Percentiles rank a stretch among this genome's conserved stretches.
These are phyloP conservation scores for Corymbia calophylla DNA, from an alignment of 441 rosid species.

Conservation along the genomic window DNA sequence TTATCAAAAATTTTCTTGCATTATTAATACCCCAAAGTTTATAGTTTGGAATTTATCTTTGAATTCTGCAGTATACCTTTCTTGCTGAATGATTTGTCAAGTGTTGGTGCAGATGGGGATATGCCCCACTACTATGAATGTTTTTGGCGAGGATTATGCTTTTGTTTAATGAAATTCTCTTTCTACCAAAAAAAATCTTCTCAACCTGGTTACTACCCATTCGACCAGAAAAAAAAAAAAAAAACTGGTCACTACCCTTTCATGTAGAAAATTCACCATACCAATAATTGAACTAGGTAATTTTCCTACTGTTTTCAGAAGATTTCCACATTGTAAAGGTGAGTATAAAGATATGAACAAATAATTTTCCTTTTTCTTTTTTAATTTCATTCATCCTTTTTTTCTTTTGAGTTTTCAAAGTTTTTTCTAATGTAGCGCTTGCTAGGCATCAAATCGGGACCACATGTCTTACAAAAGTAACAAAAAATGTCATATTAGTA, in stretches of 20 bases:
- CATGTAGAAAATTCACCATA: background rate
- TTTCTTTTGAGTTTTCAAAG: no score
- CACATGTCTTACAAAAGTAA: no score
- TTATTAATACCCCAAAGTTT: background rate
- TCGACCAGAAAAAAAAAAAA: no score
- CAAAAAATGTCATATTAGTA: background rate
- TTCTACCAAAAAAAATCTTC: background rate
- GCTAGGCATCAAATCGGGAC: background rate
- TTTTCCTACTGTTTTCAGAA: background rate
- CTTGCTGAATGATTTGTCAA: background rate
- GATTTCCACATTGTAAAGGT: background rate
- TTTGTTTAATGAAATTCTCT: background rate
- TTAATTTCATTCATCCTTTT: background rate
- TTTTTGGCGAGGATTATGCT: background rate
- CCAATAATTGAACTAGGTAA: background rate
- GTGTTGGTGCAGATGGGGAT: background rate
- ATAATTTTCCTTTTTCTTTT: background rate
- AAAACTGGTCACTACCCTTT: background rate
- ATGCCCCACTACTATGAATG: background rate
- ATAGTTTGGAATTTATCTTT: background rate
- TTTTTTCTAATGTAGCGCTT: background rate
- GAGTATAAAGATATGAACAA: background rate
- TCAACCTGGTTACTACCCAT: no score
- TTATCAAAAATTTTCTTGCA: rapidly evolving
- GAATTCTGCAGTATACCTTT: rapidly evolving